These are phyloP conservation scores for Actinomortierella ambigua DNA, from an alignment of 371 early-diverging fungal species.

Conservation along the genomic window DNA sequence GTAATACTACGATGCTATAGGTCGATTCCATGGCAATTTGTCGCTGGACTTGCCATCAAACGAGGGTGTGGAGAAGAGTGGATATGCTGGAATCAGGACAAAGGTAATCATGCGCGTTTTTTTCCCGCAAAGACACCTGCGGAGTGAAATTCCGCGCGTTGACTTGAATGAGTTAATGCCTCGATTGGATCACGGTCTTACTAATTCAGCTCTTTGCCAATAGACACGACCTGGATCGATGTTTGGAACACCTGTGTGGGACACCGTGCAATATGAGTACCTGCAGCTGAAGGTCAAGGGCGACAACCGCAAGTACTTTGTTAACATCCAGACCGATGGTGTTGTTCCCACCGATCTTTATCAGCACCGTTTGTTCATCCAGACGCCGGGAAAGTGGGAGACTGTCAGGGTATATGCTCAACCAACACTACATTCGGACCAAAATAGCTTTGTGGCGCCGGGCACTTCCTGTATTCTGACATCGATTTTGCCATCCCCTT, in stretches of 20 bases:
- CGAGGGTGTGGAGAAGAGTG: constrained; percentile 76
- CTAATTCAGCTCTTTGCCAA: not conserved
- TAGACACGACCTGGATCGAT: constrained; percentile 62
- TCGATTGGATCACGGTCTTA: no score
- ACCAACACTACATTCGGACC: not conserved
- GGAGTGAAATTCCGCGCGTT: not conserved
- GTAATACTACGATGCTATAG: no score
- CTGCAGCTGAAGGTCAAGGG: constrained; percentile 81
- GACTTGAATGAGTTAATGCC: no score
- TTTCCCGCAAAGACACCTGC: not conserved
- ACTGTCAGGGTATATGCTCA: constrained; percentile 71
- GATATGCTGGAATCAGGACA: constrained; percentile 89
- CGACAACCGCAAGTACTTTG: constrained; percentile 83
- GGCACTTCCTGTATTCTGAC: not conserved
- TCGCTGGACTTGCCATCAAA: constrained; percentile 80
- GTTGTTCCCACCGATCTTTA: constrained; percentile 83
- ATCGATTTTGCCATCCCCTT: not conserved
- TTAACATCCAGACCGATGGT: constrained; percentile 88
- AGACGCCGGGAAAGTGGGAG: constrained; percentile 91
- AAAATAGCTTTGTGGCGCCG: not conserved
- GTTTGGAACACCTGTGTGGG: constrained; percentile 84
- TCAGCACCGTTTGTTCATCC: constrained; percentile 89
- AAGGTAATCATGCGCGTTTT: constrained; percentile 59
- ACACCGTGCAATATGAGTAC: constrained; percentile 85
- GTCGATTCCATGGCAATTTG: constrained; percentile 80